Percentiles rank a stretch among this genome's conserved stretches.
These are phyloP conservation scores for Rhizophora mangle DNA, from an alignment of 345 rosid genomes.

Conservation along the genomic window DNA sequence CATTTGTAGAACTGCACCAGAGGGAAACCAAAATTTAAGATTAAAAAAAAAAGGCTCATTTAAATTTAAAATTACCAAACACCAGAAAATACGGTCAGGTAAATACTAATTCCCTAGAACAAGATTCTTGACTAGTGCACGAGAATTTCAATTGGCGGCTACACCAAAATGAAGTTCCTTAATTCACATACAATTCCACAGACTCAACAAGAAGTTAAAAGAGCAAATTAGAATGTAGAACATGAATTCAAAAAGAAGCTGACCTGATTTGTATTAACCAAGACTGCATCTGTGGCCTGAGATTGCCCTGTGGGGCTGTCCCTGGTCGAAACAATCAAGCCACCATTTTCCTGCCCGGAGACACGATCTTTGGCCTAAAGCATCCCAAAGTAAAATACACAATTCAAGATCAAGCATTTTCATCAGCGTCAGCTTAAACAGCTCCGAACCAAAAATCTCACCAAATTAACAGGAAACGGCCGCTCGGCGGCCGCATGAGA, in stretches of 20 bases:
- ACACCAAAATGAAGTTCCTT: too few relatives aligned
- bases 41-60: background rate
- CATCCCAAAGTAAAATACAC: background rate
- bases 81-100: too few relatives aligned
- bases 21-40: background rate
- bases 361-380: constrained; percentile 59
- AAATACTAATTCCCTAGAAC: too few relatives aligned
- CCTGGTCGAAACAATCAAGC: constrained; percentile 48
- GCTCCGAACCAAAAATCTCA: constrained; percentile 17
- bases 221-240: background rate
- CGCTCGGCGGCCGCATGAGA: constrained; percentile 75
- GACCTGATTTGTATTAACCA: constrained; percentile 85
- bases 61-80: background rate
- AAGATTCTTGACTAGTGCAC: background rate
- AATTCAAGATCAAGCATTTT: background rate
- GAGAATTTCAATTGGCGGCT: background rate
- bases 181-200: background rate
- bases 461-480: constrained; percentile 75
- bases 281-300: constrained; percentile 67
- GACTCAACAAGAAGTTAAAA: background rate
- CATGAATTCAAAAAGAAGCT: background rate
- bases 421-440: too few relatives aligned
- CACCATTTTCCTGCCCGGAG: constrained; percentile 50
- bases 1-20: constrained; percentile 81
- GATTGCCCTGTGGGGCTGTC: constrained; percentile 49